Evolutionary conservation across 345 rosid genomes (phyloP), one percentile per base, ranked within the genome.

Genomic region (Rhizophora apiculata): DNA sequence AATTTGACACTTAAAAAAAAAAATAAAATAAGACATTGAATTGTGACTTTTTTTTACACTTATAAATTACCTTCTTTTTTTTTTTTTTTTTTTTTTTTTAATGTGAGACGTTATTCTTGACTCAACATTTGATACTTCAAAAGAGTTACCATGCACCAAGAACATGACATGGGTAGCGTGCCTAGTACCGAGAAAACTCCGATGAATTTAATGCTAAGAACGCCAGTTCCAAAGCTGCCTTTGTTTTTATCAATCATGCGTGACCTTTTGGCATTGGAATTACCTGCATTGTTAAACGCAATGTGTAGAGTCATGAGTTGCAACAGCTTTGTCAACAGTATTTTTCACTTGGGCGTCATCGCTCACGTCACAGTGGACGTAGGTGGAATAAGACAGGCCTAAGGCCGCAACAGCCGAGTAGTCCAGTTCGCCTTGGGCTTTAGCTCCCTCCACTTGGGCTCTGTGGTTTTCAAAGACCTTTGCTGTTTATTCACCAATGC

Each of bases 201-300:
- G 8, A 34, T 34, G 37, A 34, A 34, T 6, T 34, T 34, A 34
- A 34, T 34, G 37, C 37, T 34, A 34, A 34, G 6, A 34, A 34
- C 37, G 8, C 37, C 8, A 34, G 37, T 34, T 34, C 34, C 85
- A 26, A 81, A 85, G 59, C 79, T 82, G 0, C 54, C 74, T 29
- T 79, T 81, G 2, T 67, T 69, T 16, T 76, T 66, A 78, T 85
- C 85, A 19, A 79, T 57, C 46, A 85, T 83, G 30, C 81, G 76
- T 26, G 63, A 22, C 51, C 71, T 76, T 76, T 65, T 65, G 2
- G 19, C 16, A 22, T 68, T 84, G 1, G 34, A 43, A 26, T 77
- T 31, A 31, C 0, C 6, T 4, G 6, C 34, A 31, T 6, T 6
- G 34, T 79, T 81, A 76, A 79, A 74, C 87, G 79, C 77, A 36